A percentile compares a stretch with the other conserved stretches of the same genome.
phyloP scores from a whole-genome alignment of 2,329 filamentous ascomycete genomes.

The Sporothrix humicola region DNA sequence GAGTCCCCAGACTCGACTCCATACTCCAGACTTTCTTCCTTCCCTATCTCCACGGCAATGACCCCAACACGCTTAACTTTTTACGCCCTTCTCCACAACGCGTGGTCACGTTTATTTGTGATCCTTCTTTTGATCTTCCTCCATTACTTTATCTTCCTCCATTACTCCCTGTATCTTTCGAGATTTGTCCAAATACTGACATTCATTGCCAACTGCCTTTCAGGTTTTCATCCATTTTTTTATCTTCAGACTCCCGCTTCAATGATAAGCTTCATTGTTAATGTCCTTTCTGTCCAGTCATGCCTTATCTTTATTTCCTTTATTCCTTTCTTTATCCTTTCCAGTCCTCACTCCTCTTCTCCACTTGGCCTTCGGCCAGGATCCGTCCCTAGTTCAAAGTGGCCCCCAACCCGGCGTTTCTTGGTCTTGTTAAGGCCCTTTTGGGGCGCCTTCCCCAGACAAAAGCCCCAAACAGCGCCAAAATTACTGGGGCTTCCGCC shows the following conservation, averaged over 20 bases:
- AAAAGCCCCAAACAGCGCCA: neutral
- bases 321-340: too few relatives aligned
- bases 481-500: neutral
- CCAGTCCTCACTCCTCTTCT: neutral
- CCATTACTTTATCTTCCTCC: too few relatives aligned
- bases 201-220: too few relatives aligned
- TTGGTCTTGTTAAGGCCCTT: neutral
- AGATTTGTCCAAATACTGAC: too few relatives aligned
- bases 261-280: too few relatives aligned
- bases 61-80: neutral
- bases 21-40: neutral
- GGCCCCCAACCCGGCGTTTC: conserved; percentile 2
- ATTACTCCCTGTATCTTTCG: too few relatives aligned
- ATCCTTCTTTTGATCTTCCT: too few relatives aligned
- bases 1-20: neutral
- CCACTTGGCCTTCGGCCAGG: neutral
- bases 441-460: neutral
- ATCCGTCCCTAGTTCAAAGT: neutral
- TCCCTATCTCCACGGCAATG: neutral
- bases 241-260: too few relatives aligned
- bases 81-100: neutral
- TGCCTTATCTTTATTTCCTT: neutral
- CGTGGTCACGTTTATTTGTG: neutral
- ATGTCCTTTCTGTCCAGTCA: neutral
- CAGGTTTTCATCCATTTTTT: too few relatives aligned